Evolutionary conservation across 1,284 basidiomycete species (phyloP), one percentile per base, ranked within the genome.

Genomic region (Lentinula novae-zelandiae): DNA sequence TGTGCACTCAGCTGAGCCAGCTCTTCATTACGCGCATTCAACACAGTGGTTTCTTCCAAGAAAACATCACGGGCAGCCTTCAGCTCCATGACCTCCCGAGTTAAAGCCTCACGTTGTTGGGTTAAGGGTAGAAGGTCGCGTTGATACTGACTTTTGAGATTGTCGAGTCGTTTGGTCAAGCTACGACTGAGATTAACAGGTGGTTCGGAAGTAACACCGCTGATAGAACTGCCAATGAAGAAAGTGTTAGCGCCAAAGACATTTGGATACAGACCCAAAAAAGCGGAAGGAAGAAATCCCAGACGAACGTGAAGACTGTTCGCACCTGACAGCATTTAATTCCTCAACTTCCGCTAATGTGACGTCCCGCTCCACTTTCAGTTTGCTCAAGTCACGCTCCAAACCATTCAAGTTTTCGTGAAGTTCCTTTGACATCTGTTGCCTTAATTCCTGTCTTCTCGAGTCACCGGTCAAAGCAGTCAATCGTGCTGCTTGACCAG

Each of bases 271-370:
- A 46, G 5, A 44, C 22, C 20, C 27, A 38, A 31, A 44, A 22
- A 62, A 61, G 53, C 20, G 52, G 40, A 53, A 34, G 34, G 62
- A 51, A 27, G 27, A 27, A 3, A 27, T 27, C 27, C 27, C 3
- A 27, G 34, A 40, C n/a, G 52, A 57, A 55, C 3, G 27, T 22
- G 36, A 31, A 20, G 15, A 39, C 27, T 15, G 3, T 20, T 22
- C 44, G 44, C n/a, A 54, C 44, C 49, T 46, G 34, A 42, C 59
- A 31, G 62, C 58, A 60, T 44, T 57, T 22, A 99, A 80, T 75
- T 98, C 94, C 69, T 96, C 95, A 20, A 98, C 87, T 72, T 99
- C 96, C 1, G 95, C 95, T 60, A 97, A 75, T 8, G 91, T 85
- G 76, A 98, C 84, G 68, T 98, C 96, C 22, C 96, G 83, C 74